Percentiles rank a stretch among this genome's conserved stretches.
These are phyloP conservation scores for Lepidium aucheri DNA, from an alignment of 345 rosid species.

Conservation along the genomic window DNA sequence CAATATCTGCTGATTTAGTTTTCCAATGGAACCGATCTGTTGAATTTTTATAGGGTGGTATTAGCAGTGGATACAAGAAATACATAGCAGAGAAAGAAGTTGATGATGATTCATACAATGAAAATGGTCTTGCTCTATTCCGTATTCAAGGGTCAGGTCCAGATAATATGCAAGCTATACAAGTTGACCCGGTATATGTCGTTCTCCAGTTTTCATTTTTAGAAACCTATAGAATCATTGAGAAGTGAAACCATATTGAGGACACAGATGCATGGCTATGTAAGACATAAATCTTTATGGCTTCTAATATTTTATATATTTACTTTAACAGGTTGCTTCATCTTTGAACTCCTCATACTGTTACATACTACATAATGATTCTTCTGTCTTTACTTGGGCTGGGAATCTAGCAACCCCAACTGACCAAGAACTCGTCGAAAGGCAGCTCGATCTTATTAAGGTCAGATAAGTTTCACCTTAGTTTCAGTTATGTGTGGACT, in stretches of 20 bases:
- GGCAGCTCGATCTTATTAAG: constrained; percentile 96
- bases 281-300: neutral
- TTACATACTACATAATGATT: constrained; percentile 76
- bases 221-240: neutral
- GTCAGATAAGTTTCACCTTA: constrained; percentile 29
- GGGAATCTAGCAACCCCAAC: constrained; percentile 68
- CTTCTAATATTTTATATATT: neutral
- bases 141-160: constrained; percentile 97
- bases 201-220: neutral
- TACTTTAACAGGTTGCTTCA: constrained; percentile 53
- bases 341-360: constrained; percentile 95
- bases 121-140: constrained; percentile 77
- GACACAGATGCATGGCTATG: neutral
- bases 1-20: neutral
- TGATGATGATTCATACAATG: constrained; percentile 67
- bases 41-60: constrained; percentile 56
- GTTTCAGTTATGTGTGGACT: neutral
- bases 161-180: constrained; percentile 96
- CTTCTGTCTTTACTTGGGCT: constrained; percentile 79
- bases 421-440: constrained; percentile 82
- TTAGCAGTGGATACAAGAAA: constrained; percentile 77
- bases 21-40: neutral
- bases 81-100: constrained; percentile 63
- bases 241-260: neutral
- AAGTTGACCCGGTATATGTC: constrained; percentile 79